Base-by-base conservation (phyloP, 192 early-diverging fungal species). In the Pilobolus umbonatus region DNA sequence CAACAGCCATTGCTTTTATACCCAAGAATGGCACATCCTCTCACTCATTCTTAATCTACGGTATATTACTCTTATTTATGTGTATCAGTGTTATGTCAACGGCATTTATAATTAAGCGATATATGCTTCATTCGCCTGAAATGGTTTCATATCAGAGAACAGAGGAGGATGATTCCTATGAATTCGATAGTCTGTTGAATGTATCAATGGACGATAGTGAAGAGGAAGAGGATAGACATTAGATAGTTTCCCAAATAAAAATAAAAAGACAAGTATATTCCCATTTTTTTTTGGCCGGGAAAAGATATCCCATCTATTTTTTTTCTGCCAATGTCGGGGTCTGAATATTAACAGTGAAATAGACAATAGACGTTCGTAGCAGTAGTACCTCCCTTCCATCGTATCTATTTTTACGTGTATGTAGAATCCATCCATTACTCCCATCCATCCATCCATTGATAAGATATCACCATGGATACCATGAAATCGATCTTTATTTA, bases 161-260 rank as follows among this genome's bases (percentile, higher is more conserved):
- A 17, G 29, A 28, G 17, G 32, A 53, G 4, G 49, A 51, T 34
- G 51, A 53, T 15, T 21, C 51, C 10, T 53, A 53, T 53, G 51
- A 53, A 35, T 53, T 53, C 35, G 51, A 53, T 19, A 53, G 35
- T 36, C 35, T 53, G 19, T 35, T 53, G 31, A 12, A 52, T 34
- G 31, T 34, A 35, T 14, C n/a, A 19, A 11, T 34, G n/a, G 50
- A 22, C 11, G 51, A 35, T 17, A 11, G 10, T 53, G 31, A 53
- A 26, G 44, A 52, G 10, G 17, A 35, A 34, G 32, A 22, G 12
- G 19, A 53, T 17, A 17, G 25, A 2, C 6, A 14, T 30, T n/a
- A n/a, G n/a, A n/a, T n/a, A n/a, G n/a, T n/a, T n/a, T n/a, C n/a
- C n/a, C n/a, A n/a, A n/a, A n/a, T n/a, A n/a, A n/a, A n/a, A n/a